Evolutionary conservation across 371 early-diverging fungal genomes (phyloP), one percentile per base, ranked within the genome.

Genomic region (Actinomucor elegans): DNA sequence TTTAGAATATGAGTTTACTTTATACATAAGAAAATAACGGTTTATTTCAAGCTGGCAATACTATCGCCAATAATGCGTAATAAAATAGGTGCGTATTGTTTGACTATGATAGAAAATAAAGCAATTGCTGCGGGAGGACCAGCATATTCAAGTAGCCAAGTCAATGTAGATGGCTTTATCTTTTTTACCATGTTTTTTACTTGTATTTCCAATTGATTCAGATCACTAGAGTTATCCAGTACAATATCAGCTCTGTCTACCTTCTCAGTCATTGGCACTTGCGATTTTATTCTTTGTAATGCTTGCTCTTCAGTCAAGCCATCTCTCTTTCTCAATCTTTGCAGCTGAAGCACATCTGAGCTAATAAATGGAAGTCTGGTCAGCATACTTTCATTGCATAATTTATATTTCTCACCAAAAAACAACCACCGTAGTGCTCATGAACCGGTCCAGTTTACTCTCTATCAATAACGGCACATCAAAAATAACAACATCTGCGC

Each of bases 391-490:
- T 28, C 21, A 6, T 6, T 42, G 6, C n/a, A 26, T 8, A n/a
- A 4, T 24, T 1, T 23, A 3, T 15, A 21, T 8, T 3, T 26
- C 69, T 54, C 75, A 89, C 90, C 90, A 88, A 55, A 84, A 93
- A 1, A 97, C 90, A 3, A 97, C 95, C 10, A 91, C 77, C 4
- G 83, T 85, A 0, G 72, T 64, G 28, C 82, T 80, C 43, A 94
- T 86, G 47, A 86, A 84, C 36, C 76, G 66, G 64, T 92, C 80
- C 54, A 96, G 61, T 8, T 88, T 84, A 24, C 86, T 80, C 59
- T 98, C 98, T 53, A 92, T 86, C 52, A 98, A 74, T 41, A 98
- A 71, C 14, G 98, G 97, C 1, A 92, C 91, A 67, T 98, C 98
- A 20, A 97, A 71, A 2, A 98, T 79, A n/a, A 92, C 89, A 20